Base-by-base conservation (phyloP, 257 asterid genomes). In the Jacaranda copaia region DNA sequence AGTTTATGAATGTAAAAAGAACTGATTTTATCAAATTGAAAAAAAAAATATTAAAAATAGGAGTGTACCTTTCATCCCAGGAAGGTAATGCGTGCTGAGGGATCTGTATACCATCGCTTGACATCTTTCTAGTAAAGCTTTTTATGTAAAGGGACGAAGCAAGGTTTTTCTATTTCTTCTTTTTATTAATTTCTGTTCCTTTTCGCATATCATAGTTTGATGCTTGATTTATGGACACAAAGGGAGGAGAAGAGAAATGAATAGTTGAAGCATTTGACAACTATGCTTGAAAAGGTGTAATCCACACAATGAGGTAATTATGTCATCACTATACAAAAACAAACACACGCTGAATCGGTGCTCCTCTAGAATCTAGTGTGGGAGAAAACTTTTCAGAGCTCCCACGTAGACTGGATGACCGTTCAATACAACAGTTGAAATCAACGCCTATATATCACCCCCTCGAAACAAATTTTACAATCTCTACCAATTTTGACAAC, bases 1-100 rank as follows among this genome's bases (percentile, higher is more conserved):
- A 62, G 68, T 16, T 63, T 49, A 32, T 40, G 73, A 65, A 75
- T 84, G 84, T 81, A 77, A 66, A 79, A 68, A 75, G 67, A 68
- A 78, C 60, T 68, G 79, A 69, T 71, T 66, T 67, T 72, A 72
- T 81, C 55, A 52, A 81, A 78, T 84, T 78, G 64, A 61, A 43
- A 49, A 39, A 52, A 61, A 51, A 40, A n/a, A n/a, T n/a, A n/a
- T n/a, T n/a, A n/a, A n/a, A n/a, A 5, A 6, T 14, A 46, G 25
- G 71, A 68, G 56, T 8, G 32, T 2, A 25, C 32, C 32, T 25
- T 25, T 25, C 32, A 25, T 25, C 32, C 32, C 38, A 3, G 12
- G 58, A 55, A 7, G 61, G 32, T 8, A 53, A 53, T 13, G n/a
- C 6, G 20, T 39, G 1, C 55, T 6, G 48, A 53, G 12, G 57